These are phyloP conservation scores for Parachlorella kessleri DNA, from an alignment of 139 green algal species.

Conservation along the genomic window DNA sequence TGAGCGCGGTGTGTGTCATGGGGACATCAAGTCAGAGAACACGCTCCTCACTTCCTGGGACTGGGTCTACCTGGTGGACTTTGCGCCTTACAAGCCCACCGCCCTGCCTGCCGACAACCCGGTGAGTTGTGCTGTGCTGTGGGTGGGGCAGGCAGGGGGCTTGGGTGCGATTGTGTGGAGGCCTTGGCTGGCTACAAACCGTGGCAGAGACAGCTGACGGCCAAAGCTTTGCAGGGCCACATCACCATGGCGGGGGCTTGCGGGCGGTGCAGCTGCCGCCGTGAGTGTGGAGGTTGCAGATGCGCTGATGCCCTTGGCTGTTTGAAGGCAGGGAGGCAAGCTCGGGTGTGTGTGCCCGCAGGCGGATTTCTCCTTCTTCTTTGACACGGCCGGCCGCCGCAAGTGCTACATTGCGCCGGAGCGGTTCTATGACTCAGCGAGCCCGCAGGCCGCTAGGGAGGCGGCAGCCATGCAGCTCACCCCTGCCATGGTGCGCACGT, in stretches of 20 bases:
- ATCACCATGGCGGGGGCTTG: too few species aligned
- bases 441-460: not conserved
- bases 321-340: too few species aligned
- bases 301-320: too few species aligned
- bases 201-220: too few species aligned
- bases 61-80: conserved; percentile 93
- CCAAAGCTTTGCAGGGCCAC: too few species aligned
- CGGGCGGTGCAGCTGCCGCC: too few species aligned
- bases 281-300: too few species aligned
- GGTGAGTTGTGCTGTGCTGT: too few species aligned
- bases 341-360: too few species aligned
- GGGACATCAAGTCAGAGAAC: conserved; percentile 97
- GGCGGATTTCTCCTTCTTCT: conserved; percentile 98
- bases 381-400: conserved; percentile 88
- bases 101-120: conserved; percentile 94
- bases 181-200: too few species aligned
- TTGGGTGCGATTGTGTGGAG: too few species aligned
- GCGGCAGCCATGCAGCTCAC: conserved; percentile 14
- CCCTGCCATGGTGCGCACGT: conserved; percentile 47
- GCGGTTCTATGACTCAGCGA: conserved; percentile 63
- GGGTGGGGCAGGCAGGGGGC: too few species aligned
- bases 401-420: conserved; percentile 96
- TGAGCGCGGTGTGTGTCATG: conserved; percentile 79
- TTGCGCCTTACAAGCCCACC: conserved; percentile 92
- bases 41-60: conserved; percentile 93